Percentiles rank a stretch among this genome's conserved stretches.
These are phyloP conservation scores for Diplogelasinospora grovesii DNA, from an alignment of 495 filamentous ascomycete genomes.

Conservation along the genomic window DNA sequence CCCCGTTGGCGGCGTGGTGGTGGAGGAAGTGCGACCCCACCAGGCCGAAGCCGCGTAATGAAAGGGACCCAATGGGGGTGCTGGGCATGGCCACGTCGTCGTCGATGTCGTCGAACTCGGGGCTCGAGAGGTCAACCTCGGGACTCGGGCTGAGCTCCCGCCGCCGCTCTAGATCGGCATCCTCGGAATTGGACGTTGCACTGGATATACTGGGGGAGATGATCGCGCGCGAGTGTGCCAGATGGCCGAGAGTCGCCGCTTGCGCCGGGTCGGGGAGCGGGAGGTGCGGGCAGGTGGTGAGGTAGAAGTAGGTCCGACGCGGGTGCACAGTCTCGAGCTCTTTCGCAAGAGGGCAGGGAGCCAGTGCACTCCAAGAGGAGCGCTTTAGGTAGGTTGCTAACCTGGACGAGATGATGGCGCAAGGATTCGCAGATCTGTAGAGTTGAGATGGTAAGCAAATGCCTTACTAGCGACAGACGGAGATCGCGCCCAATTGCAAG, in stretches of 20 bases:
- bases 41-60: conserved; percentile 36
- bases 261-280: conserved; percentile 68
- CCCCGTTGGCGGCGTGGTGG: conserved; percentile 15
- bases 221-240: conserved; percentile 43
- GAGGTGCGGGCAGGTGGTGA: conserved; percentile 77
- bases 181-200: conserved; percentile 58
- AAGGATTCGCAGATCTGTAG: conserved; percentile 85
- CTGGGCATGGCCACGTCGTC: conserved; percentile 50
- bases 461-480: too few species aligned
- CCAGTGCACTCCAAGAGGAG: conserved; percentile 65
- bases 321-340: conserved; percentile 89
- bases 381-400: conserved; percentile 85
- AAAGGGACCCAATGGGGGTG: conserved; percentile 53
- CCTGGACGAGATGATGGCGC: conserved; percentile 89
- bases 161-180: conserved; percentile 63
- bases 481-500: too few species aligned
- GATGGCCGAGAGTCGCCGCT: conserved; percentile 33
- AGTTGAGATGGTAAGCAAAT: conserved; percentile 28
- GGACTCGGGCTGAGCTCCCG: conserved; percentile 78
- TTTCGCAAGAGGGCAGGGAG: conserved; percentile 85
- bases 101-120: conserved; percentile 74
- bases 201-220: conserved; percentile 84
- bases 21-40: not conserved
- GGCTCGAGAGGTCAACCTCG: conserved; percentile 84
- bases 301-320: conserved; percentile 90